phyloP scores from a whole-genome alignment of 108 stramenopile genomes.

The Nitzschia putrida region DNA sequence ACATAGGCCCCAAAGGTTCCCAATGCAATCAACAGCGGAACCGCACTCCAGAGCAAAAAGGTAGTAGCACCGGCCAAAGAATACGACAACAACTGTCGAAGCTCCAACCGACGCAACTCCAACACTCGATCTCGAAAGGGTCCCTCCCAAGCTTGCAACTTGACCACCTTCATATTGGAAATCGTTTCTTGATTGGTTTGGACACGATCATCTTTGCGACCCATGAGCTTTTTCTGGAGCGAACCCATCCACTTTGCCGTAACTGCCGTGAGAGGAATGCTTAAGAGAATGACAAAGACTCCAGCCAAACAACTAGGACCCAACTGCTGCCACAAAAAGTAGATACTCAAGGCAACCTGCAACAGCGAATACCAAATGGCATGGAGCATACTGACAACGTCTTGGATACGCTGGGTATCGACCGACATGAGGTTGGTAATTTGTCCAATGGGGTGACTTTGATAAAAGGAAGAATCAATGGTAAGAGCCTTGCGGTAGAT shows the following conservation, averaged over 20 bases:
- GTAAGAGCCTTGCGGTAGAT: slow-evolving; percentile 80
- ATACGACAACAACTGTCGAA: slow-evolving; percentile 56
- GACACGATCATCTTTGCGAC: slow-evolving; percentile 71
- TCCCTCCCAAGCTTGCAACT: slow-evolving; percentile 88
- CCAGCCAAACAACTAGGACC: slow-evolving; percentile 75
- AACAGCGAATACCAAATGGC: slow-evolving; percentile 77
- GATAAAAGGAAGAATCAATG: slow-evolving; percentile 52
- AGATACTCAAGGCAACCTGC: slow-evolving; percentile 71
- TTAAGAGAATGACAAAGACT: slow-evolving; percentile 72
- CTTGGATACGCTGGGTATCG: slow-evolving; percentile 84
- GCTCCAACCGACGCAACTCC: slow-evolving; percentile 54
- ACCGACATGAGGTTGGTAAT: slow-evolving; percentile 87
- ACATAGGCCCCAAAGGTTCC: slow-evolving; percentile 83
- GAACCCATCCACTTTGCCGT: slow-evolving; percentile 58
- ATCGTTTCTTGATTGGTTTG: slow-evolving; percentile 82
- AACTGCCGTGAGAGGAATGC: slow-evolving; percentile 75
- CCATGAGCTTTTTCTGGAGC: slow-evolving; percentile 75
- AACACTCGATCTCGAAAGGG: slow-evolving; percentile 56
- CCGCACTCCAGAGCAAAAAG: slow-evolving; percentile 48
- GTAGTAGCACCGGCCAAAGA: slow-evolving; percentile 32
- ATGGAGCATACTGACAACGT: slow-evolving; percentile 63
- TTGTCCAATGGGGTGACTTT: slow-evolving; percentile 54
- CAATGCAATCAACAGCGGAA: slow-evolving; percentile 77
- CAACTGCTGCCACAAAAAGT: slow-evolving; percentile 79
- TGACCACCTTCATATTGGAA: slow-evolving; percentile 84